Base-by-base conservation (phyloP, 345 rosid species). In the Leavenworthia alabamica region DNA sequence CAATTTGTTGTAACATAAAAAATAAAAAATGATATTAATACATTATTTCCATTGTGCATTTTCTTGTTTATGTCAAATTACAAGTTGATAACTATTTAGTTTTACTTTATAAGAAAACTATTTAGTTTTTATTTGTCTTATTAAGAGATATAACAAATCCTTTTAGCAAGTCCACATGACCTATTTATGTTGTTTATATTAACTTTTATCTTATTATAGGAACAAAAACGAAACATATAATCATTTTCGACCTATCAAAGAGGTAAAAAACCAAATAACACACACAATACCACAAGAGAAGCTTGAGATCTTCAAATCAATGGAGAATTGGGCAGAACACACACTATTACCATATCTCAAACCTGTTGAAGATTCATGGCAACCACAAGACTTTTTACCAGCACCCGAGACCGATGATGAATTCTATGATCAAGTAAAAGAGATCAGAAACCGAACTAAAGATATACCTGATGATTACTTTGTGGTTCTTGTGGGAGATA, bases 351-450 rank as follows among this genome's bases (percentile, higher is more conserved):
- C 74, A 23, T 78, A 79, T 62, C 80, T 81, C 28, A 81, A 81
- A 73, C 82, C 85, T 0, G 89, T 79, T 2, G 82, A 83, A 75
- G 73, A 71, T 13, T 77, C 84, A 22, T 83, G 89, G 89, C 89
- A 83, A 41, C 86, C 89, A 45, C 89, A 83, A 46, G 84, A 79
- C 62, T 79, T 83, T 20, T 52, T 83, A 39, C 89, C 89, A 0
- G 81, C 74, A 13, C 71, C 88, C 6, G 75, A 71, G 17, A 70
- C 63, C 0, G 76, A 79, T 11, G 74, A 62, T 1, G 83, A 67
- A 3, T 83, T 81, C 46, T 60, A 75, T 22, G 74, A 81, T 9
- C 75, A 76, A 61, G 68, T 81, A 4, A 77, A 66, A 63, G 84
- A 79, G 28, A 75, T 82, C 0, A 73, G 80, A 67, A 77, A 62